Base-by-base conservation (phyloP, 352 stramenopile species). In the Phytophthora macrochlamydospora region DNA sequence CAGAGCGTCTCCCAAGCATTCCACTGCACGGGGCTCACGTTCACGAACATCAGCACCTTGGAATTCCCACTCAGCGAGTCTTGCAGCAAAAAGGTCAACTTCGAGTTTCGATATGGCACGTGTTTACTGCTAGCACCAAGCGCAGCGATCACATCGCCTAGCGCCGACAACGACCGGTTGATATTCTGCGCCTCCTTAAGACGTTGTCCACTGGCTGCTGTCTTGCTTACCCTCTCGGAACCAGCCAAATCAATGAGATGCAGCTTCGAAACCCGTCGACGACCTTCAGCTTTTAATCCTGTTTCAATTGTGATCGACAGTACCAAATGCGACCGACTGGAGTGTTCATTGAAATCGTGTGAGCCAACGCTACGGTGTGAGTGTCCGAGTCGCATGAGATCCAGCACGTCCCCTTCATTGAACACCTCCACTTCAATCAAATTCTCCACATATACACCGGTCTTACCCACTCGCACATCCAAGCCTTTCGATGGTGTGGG, bases 101-200 rank as follows among this genome's bases (percentile, higher is more conserved):
- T 99, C 7, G 91, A 98, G 75, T 99, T 97, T 18, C 97, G 89
- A 66, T 98, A 99, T 13, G 95, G 97, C 14, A 99, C 90, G 75
- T 99, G 95, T 67, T 98, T 96, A 61, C 75, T 94, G 48, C 75
- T 83, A 1, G 77, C 71, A 7, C 75, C 88, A 7, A 98, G 83
- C 7, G 95, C 90, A 8, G 95, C 84, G 58, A 99, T 99, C 46
- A 99, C 97, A 62, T 99, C 87, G 5, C 96, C 96, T 7, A 99
- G 78, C 5, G 91, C 92, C 2, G 91, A 97, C 0, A 99, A 76
- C 12, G 91, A 98, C 11, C 92, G 89, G 71, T 99, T 99, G 76
- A 99, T 99, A 67, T 93, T 97, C 57, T 97, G 93, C 14, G 96
- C 96, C 65, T 99, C 97, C 74, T 98, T 98, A 1, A 99, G 72